Percentiles rank a stretch among this genome's conserved stretches.
Conservation (phyloP, 23 red algal species). For the Gracilaria domingensis region DNA sequence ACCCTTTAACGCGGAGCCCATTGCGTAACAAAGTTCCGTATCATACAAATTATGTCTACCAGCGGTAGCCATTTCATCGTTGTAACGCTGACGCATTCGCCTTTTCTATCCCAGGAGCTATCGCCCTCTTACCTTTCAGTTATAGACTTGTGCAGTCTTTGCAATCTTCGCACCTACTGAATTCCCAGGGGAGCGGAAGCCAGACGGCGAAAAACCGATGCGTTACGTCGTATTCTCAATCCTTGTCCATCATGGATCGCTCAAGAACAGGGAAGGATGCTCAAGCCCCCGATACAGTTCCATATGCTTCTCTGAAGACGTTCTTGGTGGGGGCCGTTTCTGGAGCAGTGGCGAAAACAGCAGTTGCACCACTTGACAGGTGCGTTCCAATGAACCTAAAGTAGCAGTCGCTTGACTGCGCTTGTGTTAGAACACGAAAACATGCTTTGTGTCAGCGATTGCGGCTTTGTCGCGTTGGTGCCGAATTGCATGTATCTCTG, state of each 20-base stretch:
- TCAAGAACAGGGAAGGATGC: constrained; percentile 19
- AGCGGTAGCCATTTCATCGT: too few relatives aligned
- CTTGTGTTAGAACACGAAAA: neutral
- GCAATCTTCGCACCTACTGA: neutral
- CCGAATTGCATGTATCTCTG: neutral
- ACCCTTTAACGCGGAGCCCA: too few relatives aligned
- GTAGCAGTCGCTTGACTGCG: neutral
- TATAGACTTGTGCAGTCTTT: too few relatives aligned
- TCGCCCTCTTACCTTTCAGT: too few relatives aligned
- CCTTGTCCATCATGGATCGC: neutral
- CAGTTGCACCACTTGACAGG: constrained; percentile 91
- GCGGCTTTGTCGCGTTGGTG: neutral
- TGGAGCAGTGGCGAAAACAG: constrained; percentile 92
- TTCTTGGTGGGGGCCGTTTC: constrained; percentile 85
- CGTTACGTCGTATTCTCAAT: neutral
- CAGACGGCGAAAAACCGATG: neutral
- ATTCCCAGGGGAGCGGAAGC: neutral
- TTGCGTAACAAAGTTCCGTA: too few relatives aligned
- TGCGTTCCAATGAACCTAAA: neutral
- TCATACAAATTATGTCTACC: too few relatives aligned
- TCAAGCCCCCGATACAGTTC: constrained; percentile 19
- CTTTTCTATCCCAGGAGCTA: too few relatives aligned
- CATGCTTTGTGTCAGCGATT: neutral
- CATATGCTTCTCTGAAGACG: constrained; percentile 67
- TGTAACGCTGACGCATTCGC: too few relatives aligned